These are phyloP conservation scores for Leishmania gerbilli DNA, from an alignment of 208 protist species.

Conservation along the genomic window DNA sequence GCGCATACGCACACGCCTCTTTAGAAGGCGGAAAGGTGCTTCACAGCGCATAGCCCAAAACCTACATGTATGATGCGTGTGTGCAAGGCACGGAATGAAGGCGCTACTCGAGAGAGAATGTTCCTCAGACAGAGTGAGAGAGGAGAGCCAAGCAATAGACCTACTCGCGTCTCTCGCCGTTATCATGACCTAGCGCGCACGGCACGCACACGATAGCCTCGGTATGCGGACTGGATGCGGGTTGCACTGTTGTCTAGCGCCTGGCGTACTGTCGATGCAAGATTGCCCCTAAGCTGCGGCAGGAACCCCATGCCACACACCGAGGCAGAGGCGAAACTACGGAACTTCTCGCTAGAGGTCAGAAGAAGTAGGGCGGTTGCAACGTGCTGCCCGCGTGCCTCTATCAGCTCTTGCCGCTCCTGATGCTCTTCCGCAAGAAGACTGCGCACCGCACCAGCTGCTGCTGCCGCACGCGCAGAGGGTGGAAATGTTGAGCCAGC, in stretches of 20 bases:
- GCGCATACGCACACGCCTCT: background rate
- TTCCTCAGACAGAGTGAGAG: background rate
- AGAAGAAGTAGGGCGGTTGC: background rate
- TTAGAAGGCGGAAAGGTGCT: background rate
- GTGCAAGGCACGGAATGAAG: background rate
- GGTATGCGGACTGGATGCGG: conserved; percentile 47
- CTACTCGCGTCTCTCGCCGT: background rate
- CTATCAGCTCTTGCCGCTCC: background rate
- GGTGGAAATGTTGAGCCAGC: background rate
- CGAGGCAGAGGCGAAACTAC: background rate
- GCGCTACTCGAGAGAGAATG: background rate
- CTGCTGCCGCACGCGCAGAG: background rate
- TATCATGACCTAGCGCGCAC: background rate
- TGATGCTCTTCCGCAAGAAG: conserved; percentile 2
- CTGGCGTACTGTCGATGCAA: background rate
- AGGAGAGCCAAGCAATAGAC: background rate
- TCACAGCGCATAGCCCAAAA: background rate
- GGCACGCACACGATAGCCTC: conserved; percentile 26
- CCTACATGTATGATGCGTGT: no score
- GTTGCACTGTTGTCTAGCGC: conserved; percentile 34
- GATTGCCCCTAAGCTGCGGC: background rate
- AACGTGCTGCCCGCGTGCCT: background rate
- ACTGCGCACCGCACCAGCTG: background rate
- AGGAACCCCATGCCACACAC: background rate
- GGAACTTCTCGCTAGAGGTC: conserved; percentile 10